Base-by-base conservation (phyloP, 2,329 filamentous ascomycete species). In the Ophiosphaerella korrae region DNA sequence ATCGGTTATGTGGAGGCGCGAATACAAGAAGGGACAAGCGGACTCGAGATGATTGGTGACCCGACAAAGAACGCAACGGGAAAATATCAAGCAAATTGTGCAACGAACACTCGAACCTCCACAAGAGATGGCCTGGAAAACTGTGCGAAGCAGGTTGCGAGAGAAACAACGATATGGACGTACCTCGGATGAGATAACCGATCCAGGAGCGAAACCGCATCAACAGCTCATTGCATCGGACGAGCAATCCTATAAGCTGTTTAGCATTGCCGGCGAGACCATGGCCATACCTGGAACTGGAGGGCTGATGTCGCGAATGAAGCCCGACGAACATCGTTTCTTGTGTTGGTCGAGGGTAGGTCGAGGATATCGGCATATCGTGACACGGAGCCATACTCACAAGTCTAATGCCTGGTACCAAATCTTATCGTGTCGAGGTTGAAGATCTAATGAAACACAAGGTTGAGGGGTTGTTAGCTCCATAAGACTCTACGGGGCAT, bases 61-160 rank as follows among this genome's bases (percentile, higher is more conserved):
- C 37, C 38, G 38, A 16, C 33, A 9, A 23, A 42, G 21, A 24
- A 39, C 7, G 7, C 12, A 16, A 16, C 21, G 2, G n/a, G 24
- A 46, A 11, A 29, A 11, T 8, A 11, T 13, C 12, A 14, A 16
- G 24, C 8, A 35, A 35, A 18, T 8, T 16, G 36, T 9, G 7
- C 14, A 18, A 44, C 8, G 13, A 37, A 32, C 37, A 29, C 42
- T 37, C 42, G 42, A 33, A 32, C 35, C 42, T 37, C 33, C 42
- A 42, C 42, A 24, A 38, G 45, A 40, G 36, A 41, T 47, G 38
- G 32, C 43, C 33, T 9, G 14, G 14, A 35, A 45, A 32, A 37
- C 6, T 35, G 36, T 32, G 5, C n/a, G 1, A 21, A 37, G 13
- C 8, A 13, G 9, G 12, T 12, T 12, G 21, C 3, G 14, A 39